phyloP scores from a whole-genome alignment of 176 grass and related monocot species.

The Alloteropsis semialata region DNA sequence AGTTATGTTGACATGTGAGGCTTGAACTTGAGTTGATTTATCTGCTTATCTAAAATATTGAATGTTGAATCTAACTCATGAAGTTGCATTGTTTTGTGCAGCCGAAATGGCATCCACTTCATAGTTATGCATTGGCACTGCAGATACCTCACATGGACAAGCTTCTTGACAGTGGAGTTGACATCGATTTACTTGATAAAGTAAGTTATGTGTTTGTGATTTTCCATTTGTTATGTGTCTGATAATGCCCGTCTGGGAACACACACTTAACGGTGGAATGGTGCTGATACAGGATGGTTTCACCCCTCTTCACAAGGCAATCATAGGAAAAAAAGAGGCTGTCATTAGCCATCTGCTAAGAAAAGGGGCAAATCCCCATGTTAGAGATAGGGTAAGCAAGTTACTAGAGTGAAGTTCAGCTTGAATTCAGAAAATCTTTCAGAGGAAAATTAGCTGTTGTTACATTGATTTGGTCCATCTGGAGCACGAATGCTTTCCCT shows the following conservation, averaged over 20 bases:
- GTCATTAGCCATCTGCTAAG: constrained; percentile 90
- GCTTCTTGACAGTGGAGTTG: constrained; percentile 61
- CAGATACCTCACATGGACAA: constrained; percentile 91
- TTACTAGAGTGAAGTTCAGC: constrained; percentile 4
- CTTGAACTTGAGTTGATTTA: not conserved
- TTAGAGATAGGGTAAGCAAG: constrained; percentile 68
- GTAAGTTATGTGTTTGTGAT: constrained; percentile 24
- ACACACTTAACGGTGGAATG: too few species aligned
- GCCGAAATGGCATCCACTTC: constrained; percentile 83
- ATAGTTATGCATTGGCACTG: constrained; percentile 59
- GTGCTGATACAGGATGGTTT: constrained; percentile 73
- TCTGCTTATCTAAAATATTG: not conserved
- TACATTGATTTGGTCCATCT: not conserved
- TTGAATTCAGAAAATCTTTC: not conserved
- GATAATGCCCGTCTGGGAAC: too few species aligned
- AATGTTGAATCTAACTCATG: constrained; percentile 1
- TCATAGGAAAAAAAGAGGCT: constrained; percentile 96
- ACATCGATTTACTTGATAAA: constrained; percentile 70
- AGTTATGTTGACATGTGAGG: not conserved
- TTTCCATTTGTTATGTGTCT: too few species aligned
- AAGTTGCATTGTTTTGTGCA: constrained; percentile 41
- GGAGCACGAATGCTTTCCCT: not conserved
- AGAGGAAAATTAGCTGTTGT: not conserved
- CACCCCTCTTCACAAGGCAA: constrained; percentile 70
- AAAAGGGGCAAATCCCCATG: constrained; percentile 84